phyloP scores from a whole-genome alignment of 2,329 filamentous ascomycete species.

The Epichloe scottii region DNA sequence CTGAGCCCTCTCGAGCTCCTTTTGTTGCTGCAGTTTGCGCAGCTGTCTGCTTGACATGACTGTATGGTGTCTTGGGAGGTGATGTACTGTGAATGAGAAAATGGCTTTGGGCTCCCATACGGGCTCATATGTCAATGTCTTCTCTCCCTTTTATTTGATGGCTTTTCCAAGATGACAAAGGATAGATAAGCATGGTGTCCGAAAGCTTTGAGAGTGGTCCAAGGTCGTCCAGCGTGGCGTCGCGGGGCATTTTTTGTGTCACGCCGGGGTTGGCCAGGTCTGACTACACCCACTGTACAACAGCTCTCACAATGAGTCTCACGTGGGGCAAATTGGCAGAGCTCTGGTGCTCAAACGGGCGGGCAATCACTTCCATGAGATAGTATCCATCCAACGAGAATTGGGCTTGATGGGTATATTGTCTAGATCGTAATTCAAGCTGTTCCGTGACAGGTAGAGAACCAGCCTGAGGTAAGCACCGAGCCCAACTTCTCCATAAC shows the following conservation, averaged over 20 bases:
- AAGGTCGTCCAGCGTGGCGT: not conserved
- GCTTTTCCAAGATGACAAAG: too few species aligned
- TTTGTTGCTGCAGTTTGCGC: slow-evolving; percentile 38
- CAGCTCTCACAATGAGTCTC: too few species aligned
- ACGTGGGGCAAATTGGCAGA: too few species aligned
- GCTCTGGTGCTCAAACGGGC: not conserved
- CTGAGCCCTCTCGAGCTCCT: slow-evolving; percentile 26
- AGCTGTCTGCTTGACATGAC: slow-evolving; percentile 39
- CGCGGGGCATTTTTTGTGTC: slow-evolving; percentile 3
- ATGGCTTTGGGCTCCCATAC: not conserved
- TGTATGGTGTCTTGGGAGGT: not conserved
- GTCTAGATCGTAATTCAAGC: not conserved
- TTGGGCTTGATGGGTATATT: not conserved
- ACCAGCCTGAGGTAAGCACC: not conserved
- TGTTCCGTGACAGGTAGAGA: not conserved
- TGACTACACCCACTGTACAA: too few species aligned
- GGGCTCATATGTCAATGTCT: not conserved
- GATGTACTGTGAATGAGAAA: too few species aligned
- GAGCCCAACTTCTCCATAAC: not conserved
- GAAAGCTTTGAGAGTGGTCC: not conserved
- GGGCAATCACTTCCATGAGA: not conserved
- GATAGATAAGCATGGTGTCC: not conserved
- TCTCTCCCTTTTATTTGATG: not conserved
- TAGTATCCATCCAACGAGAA: not conserved
- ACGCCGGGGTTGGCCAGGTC: not conserved